phyloP scores from a whole-genome alignment of 1,284 basidiomycete species.

The Cutaneotrichosporon sp. region DNA sequence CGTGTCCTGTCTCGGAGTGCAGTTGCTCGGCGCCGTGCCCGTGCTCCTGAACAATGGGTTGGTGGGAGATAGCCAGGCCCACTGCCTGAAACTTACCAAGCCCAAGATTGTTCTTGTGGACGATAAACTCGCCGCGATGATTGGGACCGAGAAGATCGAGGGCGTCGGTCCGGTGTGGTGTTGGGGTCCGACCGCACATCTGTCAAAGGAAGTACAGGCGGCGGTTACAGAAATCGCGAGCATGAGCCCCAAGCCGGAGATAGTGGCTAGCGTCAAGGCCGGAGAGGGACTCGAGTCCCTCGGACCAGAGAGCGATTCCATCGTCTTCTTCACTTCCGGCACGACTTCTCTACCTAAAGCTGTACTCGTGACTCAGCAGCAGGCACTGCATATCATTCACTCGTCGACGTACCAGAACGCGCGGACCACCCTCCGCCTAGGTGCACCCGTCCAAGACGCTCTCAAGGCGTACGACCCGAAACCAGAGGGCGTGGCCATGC shows the following conservation, averaged over 20 bases:
- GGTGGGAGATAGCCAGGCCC: slow-evolving; percentile 28
- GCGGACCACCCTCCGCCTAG: slow-evolving; percentile 21
- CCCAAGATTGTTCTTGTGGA: slow-evolving; percentile 40
- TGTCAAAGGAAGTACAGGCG: not conserved
- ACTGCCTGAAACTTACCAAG: slow-evolving; percentile 33
- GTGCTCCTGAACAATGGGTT: slow-evolving; percentile 34
- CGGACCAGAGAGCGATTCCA: slow-evolving; percentile 40
- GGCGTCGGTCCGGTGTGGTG: slow-evolving; percentile 14
- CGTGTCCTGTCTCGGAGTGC: slow-evolving; percentile 38
- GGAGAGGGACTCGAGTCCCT: slow-evolving; percentile 26
- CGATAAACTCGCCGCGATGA: slow-evolving; percentile 31
- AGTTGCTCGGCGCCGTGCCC: slow-evolving; percentile 43
- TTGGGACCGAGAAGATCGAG: slow-evolving; percentile 21
- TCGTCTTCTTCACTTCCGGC: slow-evolving; percentile 44
- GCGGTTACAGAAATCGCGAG: not conserved
- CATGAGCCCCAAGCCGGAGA: not conserved
- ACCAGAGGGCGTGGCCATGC: slow-evolving; percentile 22
- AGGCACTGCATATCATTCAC: slow-evolving; percentile 36
- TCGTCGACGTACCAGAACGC: slow-evolving; percentile 27
- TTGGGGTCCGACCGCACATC: slow-evolving; percentile 10
- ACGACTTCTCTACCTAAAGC: slow-evolving; percentile 44
- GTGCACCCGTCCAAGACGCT: slow-evolving; percentile 28
- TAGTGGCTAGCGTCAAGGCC: not conserved
- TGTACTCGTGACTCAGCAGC: slow-evolving; percentile 42
- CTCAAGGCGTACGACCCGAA: slow-evolving; percentile 35